Base-by-base conservation (phyloP, 23 red algal species). In the Gracilaria gracilis region DNA sequence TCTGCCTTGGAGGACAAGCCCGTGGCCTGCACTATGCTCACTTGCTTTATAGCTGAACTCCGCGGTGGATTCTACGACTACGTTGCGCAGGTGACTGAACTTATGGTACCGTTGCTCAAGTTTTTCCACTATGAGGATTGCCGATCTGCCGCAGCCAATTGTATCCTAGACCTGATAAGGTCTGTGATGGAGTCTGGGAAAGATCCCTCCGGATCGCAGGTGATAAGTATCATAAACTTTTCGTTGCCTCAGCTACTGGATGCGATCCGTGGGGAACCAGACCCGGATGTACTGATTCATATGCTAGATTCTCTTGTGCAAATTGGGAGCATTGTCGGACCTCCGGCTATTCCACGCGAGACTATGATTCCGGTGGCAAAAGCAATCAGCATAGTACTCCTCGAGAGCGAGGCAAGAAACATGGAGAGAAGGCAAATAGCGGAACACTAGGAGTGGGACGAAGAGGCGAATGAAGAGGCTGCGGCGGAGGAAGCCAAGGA, bases 41-140 rank as follows among this genome's bases (percentile, higher is more conserved):
- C 97, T 35, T 99, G 93, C 57, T 99, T 99, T 58, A 87, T 94
- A 34, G 79, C 90, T 2, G 97, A 99, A 78, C 93, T 99, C 38
- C 36, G 91, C 16, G 97, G 84, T 15, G 90, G 91, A 5, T 93
- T 99, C 44, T 91, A 95, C 35, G 82, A 86, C 9, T 99, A 99
- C 51, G 93, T 99, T 21, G 72, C 94, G 66, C 84, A 83, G 20
- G 85, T 96, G 24, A 87, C 91, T 34, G 71, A 99, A 27, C 73
- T 99, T 15, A 96, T 96, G 83, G 97, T 99, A 15, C 93, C 93
- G 19, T 50, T 95, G 29, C 80, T 99, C 14, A 94, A 94, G 80
- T 99, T 99, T 61, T 95, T 93, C 48, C 96, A 96, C 67, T 94
- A 99, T 54, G 97, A 99, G 75, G 93, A 96, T 39, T 91, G 86